Conservation (phyloP, 169 alveolate genomes). For the Eimeria necatrix region DNA sequence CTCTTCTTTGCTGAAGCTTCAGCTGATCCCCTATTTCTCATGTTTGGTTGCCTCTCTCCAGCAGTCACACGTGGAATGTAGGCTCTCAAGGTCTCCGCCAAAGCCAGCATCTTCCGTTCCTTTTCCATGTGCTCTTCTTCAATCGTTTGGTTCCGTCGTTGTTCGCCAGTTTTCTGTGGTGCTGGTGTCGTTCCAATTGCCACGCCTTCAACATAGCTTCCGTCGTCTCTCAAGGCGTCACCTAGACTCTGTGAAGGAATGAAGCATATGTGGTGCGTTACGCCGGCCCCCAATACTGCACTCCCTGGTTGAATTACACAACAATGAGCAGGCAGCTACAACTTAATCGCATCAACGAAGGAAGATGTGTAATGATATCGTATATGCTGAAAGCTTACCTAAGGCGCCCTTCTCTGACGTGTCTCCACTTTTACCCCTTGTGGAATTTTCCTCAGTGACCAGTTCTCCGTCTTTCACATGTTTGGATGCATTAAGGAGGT, state of each 20-base stretch:
- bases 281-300: conserved; percentile 61
- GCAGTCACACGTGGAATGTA: conserved; percentile 3
- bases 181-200: background rate
- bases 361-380: background rate
- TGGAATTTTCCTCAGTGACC: too few species aligned
- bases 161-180: background rate
- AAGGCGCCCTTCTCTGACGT: too few species aligned
- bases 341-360: background rate
- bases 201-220: background rate
- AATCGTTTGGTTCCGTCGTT: conserved; percentile 13
- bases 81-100: conserved; percentile 47
- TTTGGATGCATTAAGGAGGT: conserved; percentile 20
- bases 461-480: conserved; percentile 2
- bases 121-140: conserved; percentile 43
- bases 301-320: conserved; percentile 24
- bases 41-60: background rate
- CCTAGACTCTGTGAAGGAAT: conserved; percentile 5
- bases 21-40: background rate
- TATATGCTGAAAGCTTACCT: too few species aligned
- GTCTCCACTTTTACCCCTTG: too few species aligned
- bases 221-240: background rate
- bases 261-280: conserved; percentile 51
- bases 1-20: background rate
- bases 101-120: conserved; percentile 72
- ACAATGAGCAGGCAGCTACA: background rate